Evolutionary conservation across 208 protist species (phyloP).

Genomic region (Leishmania martiniquensis): DNA sequence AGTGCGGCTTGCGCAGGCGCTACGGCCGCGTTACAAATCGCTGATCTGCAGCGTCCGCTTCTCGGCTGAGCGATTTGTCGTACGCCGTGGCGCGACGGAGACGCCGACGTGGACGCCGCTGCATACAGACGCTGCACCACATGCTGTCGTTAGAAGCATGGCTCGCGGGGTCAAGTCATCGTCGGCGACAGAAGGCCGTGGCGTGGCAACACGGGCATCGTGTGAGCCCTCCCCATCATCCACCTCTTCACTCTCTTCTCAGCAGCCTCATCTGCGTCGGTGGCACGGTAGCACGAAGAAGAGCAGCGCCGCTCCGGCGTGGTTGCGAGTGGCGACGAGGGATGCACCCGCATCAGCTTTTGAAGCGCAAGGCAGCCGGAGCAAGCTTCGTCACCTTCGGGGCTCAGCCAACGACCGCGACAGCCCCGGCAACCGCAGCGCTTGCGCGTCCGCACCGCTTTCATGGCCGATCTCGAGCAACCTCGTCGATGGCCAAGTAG

Average conservation of each 20-base stretch:
- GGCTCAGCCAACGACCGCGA: background rate
- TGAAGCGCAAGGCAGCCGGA: background rate
- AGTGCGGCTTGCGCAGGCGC: slow-evolving; percentile 30
- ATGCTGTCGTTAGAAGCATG: background rate
- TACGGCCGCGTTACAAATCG: slow-evolving; percentile 31
- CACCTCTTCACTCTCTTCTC: background rate
- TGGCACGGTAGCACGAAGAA: too few relatives aligned
- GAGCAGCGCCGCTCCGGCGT: background rate
- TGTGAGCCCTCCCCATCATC: background rate
- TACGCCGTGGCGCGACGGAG: slow-evolving; percentile 28
- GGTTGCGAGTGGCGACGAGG: background rate
- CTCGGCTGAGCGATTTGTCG: slow-evolving; percentile 27
- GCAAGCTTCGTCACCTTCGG: background rate
- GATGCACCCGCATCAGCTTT: background rate
- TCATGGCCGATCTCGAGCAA: background rate
- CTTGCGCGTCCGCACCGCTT: background rate
- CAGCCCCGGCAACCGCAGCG: background rate
- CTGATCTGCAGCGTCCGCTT: slow-evolving; percentile 25
- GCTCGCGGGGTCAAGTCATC: background rate
- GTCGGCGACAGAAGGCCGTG: background rate
- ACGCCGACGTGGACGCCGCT: slow-evolving; percentile 21
- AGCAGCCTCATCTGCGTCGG: background rate
- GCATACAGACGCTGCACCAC: background rate
- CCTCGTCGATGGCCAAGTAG: background rate
- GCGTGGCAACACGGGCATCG: background rate